phyloP scores from a whole-genome alignment of 371 early-diverging fungal genomes.

The Paraphysoderma sedebokerense region DNA sequence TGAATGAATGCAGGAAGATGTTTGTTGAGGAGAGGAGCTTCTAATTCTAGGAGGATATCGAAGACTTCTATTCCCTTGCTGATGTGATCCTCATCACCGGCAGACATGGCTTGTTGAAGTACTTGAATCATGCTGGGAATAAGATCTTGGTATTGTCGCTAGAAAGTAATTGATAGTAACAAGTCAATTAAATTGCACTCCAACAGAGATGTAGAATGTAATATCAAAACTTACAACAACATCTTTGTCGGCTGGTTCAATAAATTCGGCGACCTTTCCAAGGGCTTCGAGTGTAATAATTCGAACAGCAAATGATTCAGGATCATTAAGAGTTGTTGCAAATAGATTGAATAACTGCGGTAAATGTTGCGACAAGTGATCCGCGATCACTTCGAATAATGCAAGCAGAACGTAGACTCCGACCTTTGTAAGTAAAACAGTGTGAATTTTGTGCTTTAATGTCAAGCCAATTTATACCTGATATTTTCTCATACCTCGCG shows the following conservation, averaged over 20 bases:
- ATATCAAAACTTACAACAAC: conserved; percentile 41
- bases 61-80: conserved; percentile 67
- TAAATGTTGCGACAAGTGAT: conserved; percentile 42
- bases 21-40: conserved; percentile 54
- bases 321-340: conserved; percentile 52
- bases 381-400: conserved; percentile 65
- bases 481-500: conserved; percentile 38
- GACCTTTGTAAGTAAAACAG: conserved; percentile 14
- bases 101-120: conserved; percentile 47
- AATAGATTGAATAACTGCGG: conserved; percentile 51
- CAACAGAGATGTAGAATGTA: neutral
- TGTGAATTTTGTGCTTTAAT: neutral
- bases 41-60: conserved; percentile 53
- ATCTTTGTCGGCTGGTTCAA: conserved; percentile 46
- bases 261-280: conserved; percentile 55
- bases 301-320: conserved; percentile 60
- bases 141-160: conserved; percentile 43
- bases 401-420: conserved; percentile 66
- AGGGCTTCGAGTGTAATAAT: conserved; percentile 38
- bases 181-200: conserved; percentile 1
- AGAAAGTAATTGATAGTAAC: neutral
- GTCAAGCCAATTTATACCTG: conserved; percentile 1
- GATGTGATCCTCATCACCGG: conserved; percentile 52
- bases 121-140: conserved; percentile 72
- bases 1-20: conserved; percentile 60